Evolutionary conservation across 495 filamentous ascomycete species (phyloP).

Genomic region (Daldinia vernicosa): DNA sequence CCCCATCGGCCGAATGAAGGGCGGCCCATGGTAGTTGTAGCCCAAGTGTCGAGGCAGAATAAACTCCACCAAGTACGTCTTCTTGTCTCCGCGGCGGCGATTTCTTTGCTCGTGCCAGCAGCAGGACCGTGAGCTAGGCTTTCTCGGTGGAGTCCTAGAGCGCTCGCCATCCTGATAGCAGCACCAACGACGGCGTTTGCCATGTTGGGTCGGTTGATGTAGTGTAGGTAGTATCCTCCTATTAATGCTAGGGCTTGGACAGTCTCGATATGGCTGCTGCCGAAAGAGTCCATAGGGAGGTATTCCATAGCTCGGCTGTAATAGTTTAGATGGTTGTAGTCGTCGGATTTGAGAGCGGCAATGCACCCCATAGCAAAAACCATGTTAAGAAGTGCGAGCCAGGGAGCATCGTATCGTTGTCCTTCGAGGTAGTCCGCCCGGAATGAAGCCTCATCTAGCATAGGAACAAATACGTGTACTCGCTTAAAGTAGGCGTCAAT

Average conservation of each 20-base stretch:
- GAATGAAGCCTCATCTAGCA: conserved; percentile 80
- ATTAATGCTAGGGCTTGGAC: conserved; percentile 76
- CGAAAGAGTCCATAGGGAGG: conserved; percentile 72
- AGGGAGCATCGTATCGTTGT: conserved; percentile 72
- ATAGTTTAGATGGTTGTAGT: conserved; percentile 76
- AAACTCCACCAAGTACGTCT: conserved; percentile 82
- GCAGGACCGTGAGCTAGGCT: conserved; percentile 59
- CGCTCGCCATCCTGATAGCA: conserved; percentile 73
- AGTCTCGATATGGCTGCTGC: conserved; percentile 73
- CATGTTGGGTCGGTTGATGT: conserved; percentile 80
- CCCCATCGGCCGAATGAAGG: conserved; percentile 80
- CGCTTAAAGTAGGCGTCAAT: conserved; percentile 82
- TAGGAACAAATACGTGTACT: conserved; percentile 77
- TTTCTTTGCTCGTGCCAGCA: conserved; percentile 55
- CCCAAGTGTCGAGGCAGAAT: conserved; percentile 84
- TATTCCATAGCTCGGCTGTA: conserved; percentile 75
- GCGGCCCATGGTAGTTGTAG: conserved; percentile 76
- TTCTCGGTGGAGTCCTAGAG: conserved; percentile 80
- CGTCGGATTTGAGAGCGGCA: conserved; percentile 72
- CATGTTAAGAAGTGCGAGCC: conserved; percentile 81
- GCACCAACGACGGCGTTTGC: conserved; percentile 73
- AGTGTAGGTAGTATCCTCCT: conserved; percentile 82
- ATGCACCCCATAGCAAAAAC: conserved; percentile 83
- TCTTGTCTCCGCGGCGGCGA: conserved; percentile 68
- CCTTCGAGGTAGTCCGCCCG: conserved; percentile 75